These are phyloP conservation scores for Ceratocystis alfenasii DNA, from an alignment of 2,329 filamentous ascomycete species.

Conservation along the genomic window DNA sequence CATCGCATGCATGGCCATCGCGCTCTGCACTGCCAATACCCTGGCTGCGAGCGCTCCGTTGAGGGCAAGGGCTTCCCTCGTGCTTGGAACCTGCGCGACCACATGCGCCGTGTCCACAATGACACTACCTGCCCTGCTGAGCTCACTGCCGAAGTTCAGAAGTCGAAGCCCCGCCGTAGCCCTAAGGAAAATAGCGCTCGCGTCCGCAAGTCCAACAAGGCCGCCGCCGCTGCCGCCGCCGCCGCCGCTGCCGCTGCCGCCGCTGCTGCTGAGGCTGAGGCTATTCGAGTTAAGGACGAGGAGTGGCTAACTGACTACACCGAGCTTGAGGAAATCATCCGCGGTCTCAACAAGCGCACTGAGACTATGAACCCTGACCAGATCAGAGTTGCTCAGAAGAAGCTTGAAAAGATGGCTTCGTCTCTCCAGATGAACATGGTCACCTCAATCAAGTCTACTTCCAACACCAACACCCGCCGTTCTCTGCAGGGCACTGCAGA, in stretches of 20 bases:
- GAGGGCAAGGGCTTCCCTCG: slow-evolving; percentile 82
- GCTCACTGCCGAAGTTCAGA: slow-evolving; percentile 34
- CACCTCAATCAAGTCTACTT: slow-evolving; percentile 24
- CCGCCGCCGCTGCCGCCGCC: slow-evolving; percentile 22
- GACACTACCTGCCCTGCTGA: slow-evolving; percentile 35
- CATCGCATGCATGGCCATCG: slow-evolving; percentile 94
- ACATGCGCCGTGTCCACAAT: slow-evolving; percentile 91
- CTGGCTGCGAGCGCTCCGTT: slow-evolving; percentile 73
- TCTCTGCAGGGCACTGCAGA: slow-evolving; percentile 7
- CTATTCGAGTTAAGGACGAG: slow-evolving; percentile 27
- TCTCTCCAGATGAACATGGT: slow-evolving; percentile 29
- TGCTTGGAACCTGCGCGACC: slow-evolving; percentile 90
- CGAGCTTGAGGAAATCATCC: slow-evolving; percentile 48
- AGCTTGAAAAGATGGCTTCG: slow-evolving; percentile 41
- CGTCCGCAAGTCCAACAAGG: slow-evolving; percentile 22
- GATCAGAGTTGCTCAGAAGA: slow-evolving; percentile 40
- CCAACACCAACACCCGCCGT: slow-evolving; percentile 21
- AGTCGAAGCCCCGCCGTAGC: slow-evolving; percentile 23
- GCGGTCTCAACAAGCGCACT: slow-evolving; percentile 38
- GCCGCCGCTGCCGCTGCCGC: slow-evolving; percentile 20
- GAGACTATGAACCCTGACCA: slow-evolving; percentile 43
- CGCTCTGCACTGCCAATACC: slow-evolving; percentile 78
- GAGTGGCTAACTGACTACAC: slow-evolving; percentile 52
- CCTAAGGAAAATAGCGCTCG: slow-evolving; percentile 8
- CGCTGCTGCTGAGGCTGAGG: slow-evolving; percentile 23